Evolutionary conservation across 352 stramenopile genomes (phyloP).

Genomic region (Phytophthora sojae): DNA sequence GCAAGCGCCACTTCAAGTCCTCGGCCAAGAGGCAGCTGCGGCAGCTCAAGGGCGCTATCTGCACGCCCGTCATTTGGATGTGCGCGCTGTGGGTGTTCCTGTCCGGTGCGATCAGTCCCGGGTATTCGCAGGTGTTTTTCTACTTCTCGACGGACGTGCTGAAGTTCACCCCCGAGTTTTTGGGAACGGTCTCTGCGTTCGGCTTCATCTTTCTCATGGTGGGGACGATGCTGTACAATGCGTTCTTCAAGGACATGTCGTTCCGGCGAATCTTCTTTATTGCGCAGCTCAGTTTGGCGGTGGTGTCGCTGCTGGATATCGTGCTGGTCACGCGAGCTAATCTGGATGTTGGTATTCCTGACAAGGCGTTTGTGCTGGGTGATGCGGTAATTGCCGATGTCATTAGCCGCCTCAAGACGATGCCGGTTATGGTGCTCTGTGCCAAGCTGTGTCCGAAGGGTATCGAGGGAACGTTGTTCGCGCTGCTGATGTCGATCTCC

Average conservation of each 20-base stretch:
- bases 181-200: constrained; percentile 88
- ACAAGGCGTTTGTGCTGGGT: constrained; percentile 95
- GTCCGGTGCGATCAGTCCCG: constrained; percentile 93
- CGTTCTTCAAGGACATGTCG: constrained; percentile 89
- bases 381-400: constrained; percentile 93
- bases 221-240: constrained; percentile 86
- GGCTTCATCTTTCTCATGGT: constrained; percentile 84
- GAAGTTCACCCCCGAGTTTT: constrained; percentile 95
- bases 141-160: constrained; percentile 97
- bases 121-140: constrained; percentile 95
- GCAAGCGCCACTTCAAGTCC: constrained; percentile 53
- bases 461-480: constrained; percentile 97
- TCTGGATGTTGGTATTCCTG: constrained; percentile 91
- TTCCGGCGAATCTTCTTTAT: constrained; percentile 95
- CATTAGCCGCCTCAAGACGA: constrained; percentile 84
- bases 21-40: constrained; percentile 61
- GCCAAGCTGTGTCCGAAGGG: constrained; percentile 95
- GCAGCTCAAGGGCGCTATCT: constrained; percentile 83
- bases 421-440: constrained; percentile 96
- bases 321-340: constrained; percentile 95
- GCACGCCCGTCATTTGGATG: constrained; percentile 94
- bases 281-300: constrained; percentile 75
- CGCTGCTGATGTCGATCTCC: constrained; percentile 97
- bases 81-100: constrained; percentile 97
- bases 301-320: constrained; percentile 80